These are phyloP conservation scores for Bipolaris zeicola DNA, from an alignment of 2,329 filamentous ascomycete species.

Conservation along the genomic window DNA sequence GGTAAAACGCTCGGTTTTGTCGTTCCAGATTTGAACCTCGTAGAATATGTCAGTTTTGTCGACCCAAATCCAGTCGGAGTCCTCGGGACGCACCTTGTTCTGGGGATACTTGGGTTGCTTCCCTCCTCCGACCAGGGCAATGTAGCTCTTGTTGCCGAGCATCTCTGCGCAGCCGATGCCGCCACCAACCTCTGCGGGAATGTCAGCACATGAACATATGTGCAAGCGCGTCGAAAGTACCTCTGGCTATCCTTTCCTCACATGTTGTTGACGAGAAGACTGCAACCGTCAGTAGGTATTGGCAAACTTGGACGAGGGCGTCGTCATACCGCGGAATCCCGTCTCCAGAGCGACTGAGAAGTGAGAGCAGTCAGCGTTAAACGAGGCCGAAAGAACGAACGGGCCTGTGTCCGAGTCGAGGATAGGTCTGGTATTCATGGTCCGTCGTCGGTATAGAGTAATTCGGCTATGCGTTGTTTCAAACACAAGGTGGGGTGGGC, in stretches of 20 bases:
- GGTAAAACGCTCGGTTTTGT: slow-evolving; percentile 74
- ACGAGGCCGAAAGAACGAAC: slow-evolving; percentile 79
- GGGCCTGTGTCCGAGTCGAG: slow-evolving; percentile 79
- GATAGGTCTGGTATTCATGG: slow-evolving; percentile 87
- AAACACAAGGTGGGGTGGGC: slow-evolving; percentile 8
- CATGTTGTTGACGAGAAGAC: slow-evolving; percentile 42
- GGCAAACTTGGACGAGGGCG: not conserved
- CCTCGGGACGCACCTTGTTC: slow-evolving; percentile 68
- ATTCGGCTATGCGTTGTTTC: not conserved
- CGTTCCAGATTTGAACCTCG: slow-evolving; percentile 88
- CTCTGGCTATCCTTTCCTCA: slow-evolving; percentile 39
- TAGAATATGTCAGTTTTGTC: slow-evolving; percentile 34
- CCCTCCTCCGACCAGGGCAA: slow-evolving; percentile 88
- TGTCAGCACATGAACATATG: slow-evolving; percentile 19
- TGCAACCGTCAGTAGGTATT: slow-evolving; percentile 23
- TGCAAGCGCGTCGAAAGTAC: slow-evolving; percentile 16
- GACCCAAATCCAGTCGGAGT: slow-evolving; percentile 34
- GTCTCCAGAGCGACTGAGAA: slow-evolving; percentile 87
- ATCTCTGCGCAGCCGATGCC: slow-evolving; percentile 84
- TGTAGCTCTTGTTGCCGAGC: slow-evolving; percentile 84
- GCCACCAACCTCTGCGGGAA: slow-evolving; percentile 54
- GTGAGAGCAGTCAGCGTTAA: slow-evolving; percentile 83
- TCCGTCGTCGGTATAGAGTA: slow-evolving; percentile 5
- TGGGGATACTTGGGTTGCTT: slow-evolving; percentile 82
- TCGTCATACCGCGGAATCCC: slow-evolving; percentile 76